Evolutionary conservation across 2,329 filamentous ascomycete genomes (phyloP), one percentile per base, ranked within the genome.

Genomic region (Grosmannia clavigera): DNA sequence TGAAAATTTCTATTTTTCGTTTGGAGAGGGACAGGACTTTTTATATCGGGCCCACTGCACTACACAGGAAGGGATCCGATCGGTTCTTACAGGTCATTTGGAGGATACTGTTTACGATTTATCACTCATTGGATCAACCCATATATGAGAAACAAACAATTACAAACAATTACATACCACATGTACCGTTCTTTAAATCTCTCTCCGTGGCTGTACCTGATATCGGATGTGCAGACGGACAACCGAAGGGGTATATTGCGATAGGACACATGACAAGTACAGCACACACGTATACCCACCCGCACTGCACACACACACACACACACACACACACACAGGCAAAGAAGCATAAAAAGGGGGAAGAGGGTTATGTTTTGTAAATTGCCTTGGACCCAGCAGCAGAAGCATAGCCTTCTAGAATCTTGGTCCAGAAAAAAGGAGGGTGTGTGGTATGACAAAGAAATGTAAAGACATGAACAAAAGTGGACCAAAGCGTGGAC

Each of bases 391-490:
- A 40, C 53, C n/a, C 33, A 40, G 25, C 19, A 55, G n/a, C 33
- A 22, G 53, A 14, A 40, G 53, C n/a, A 35, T n/a, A 10, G 29
- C 25, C n/a, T 54, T 54, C 52, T 40, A n/a, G 35, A 31, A 14
- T 14, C 19, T 12, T n/a, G 19, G 35, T 25, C 31, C 33, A 40
- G 35, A 57, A 50, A 25, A 57, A 25, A 54, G 38, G 55, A 29
- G 55, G 33, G 38, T 43, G 16, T 55, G 54, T 56, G 55, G 55
- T 56, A 56, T 56, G 55, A 25, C 35, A 56, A 43, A 56, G 38
- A 35, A 46, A 56, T 46, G n/a, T 9, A n/a, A 56, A n/a, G 31
- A 56, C 55, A 46, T 46, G 22, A 35, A 51, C 48, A 38, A 56
- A 56, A 56, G 40, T 56, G 35, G 38, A 5, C 33, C 38, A 38